Base-by-base conservation (phyloP, 352 stramenopile species). In the Pelagophyceae sp. region DNA sequence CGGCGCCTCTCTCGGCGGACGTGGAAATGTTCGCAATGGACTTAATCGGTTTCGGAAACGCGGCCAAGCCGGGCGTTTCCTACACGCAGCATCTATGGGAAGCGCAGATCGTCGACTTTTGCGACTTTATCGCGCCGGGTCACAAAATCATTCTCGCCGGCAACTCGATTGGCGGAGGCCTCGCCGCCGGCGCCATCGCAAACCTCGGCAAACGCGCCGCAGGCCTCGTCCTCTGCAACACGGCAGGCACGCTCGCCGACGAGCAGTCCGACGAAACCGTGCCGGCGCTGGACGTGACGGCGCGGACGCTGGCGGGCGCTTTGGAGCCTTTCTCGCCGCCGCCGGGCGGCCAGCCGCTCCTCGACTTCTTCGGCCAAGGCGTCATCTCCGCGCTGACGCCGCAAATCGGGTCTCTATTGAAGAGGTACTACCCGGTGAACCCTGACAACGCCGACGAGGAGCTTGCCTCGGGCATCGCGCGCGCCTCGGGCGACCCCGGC, bases 51-150 rank as follows among this genome's bases (percentile, higher is more conserved):
- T 72, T 72, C 35, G 63, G 63, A 29, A 17, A 33, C 63, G 37
- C 63, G 63, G 63, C 63, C 6, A 72, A 72, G 63, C 63, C 63
- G 19, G 63, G 63, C 19, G 19, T 72, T 11, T 45, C 29, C 35
- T 72, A 72, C 63, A 72, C 63, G 31, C 63, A 72, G 63, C 63
- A 72, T 29, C 63, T 72, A n/a, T 72, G 63, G 63, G 63, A 72
- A 32, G 11, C 2, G 31, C n/a, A 50, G 11, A 45, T 72, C 31
- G 35, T 2, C 31, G 63, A 72, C 35, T 38, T 45, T 35, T 19
- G 17, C 6, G 19, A 1, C 6, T 3, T 25, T 2, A 32, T 72
- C 31, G 58, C 29, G 58, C 63, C 29, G 29, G 23, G 29, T 27
- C 15, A 65, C 58, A 6, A 5, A 2, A 32, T 72, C 6, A 29